Conservation (phyloP, 768 basidiomycete genomes). For the Asterophora parasitica region DNA sequence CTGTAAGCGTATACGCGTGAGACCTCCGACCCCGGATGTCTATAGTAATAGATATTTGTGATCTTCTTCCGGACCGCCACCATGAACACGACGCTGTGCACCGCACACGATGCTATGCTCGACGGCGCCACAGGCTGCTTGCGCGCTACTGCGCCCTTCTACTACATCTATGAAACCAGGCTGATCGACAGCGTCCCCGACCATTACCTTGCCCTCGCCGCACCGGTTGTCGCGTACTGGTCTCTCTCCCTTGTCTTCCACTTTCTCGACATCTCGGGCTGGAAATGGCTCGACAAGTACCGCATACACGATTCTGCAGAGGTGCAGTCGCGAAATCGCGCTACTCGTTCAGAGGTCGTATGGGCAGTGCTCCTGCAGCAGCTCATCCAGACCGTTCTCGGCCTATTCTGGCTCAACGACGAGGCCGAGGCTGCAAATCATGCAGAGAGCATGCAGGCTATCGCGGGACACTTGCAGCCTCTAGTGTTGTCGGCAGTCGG, state of each 20-base stretch:
- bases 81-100: constrained; percentile 37
- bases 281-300: constrained; percentile 76
- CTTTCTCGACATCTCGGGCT: constrained; percentile 68
- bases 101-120: constrained; percentile 13
- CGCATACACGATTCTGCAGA: constrained; percentile 88
- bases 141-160: constrained; percentile 43
- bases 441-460: constrained; percentile 36
- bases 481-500: constrained; percentile 37
- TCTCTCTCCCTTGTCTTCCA: constrained; percentile 74
- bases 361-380: constrained; percentile 86
- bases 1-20: constrained; percentile 9
- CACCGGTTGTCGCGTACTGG: constrained; percentile 88
- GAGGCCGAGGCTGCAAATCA: constrained; percentile 31
- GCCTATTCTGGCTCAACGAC: constrained; percentile 60
- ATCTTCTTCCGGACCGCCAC: constrained; percentile 10
- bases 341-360: constrained; percentile 66
- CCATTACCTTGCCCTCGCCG: constrained; percentile 60
- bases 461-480: constrained; percentile 36
- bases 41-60: too few species aligned
- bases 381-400: constrained; percentile 73
- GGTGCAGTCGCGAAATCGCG: constrained; percentile 69
- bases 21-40: too few species aligned
- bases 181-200: constrained; percentile 64
- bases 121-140: constrained; percentile 26
- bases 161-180: constrained; percentile 41